Evolutionary conservation across 495 filamentous ascomycete species (phyloP), one percentile per base, ranked within the genome.

Genomic region (Aspergillus leporis): DNA sequence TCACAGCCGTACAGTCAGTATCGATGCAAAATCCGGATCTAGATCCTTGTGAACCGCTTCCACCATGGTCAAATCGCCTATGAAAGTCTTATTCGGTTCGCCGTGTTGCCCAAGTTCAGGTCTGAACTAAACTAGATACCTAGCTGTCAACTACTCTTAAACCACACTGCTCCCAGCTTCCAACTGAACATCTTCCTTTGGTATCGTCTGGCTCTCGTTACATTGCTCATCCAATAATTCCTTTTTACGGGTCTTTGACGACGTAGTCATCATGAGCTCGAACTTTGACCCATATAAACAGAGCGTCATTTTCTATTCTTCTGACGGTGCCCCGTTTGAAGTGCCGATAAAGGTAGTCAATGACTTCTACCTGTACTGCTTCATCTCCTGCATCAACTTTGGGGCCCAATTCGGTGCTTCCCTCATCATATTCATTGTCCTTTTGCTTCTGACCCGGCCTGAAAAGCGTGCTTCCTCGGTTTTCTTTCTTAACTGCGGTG

Each of bases 381-480:
- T 84, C 48, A 75, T 79, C 18, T 71, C 81, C 45, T 77, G 78
- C 70, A 86, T 92, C 83, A 88, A 86, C 70, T 92, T 86, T 65
- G 86, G 82, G 46, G 68, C 77, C 30, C 90, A 95, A 68, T 78
- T 92, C 53, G 92, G 92, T 31, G 88, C 89, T n/a, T 84, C 83
- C 30, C 59, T 88, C 59, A 66, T 89, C 22, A 84, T 93, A 56
- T 73, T 92, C 21, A 61, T 89, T 41, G 76, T 90, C 21, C 73
- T 93, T 0, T 70, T 87, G 16, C 74, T 90, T 16, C 68, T 91
- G 61, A 90, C 87, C 21, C 80, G 74, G 51, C 69, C 72, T 14
- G 81, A 86, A 52, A 90, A 89, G 69, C 84, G 86, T 19, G 61
- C 65, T 41, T 86, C 83, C 0, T 62, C 72, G 0, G 75, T 91